Evolutionary conservation across 208 protist species (phyloP), one percentile per base, ranked within the genome.

Genomic region (Phytomonas sp.): DNA sequence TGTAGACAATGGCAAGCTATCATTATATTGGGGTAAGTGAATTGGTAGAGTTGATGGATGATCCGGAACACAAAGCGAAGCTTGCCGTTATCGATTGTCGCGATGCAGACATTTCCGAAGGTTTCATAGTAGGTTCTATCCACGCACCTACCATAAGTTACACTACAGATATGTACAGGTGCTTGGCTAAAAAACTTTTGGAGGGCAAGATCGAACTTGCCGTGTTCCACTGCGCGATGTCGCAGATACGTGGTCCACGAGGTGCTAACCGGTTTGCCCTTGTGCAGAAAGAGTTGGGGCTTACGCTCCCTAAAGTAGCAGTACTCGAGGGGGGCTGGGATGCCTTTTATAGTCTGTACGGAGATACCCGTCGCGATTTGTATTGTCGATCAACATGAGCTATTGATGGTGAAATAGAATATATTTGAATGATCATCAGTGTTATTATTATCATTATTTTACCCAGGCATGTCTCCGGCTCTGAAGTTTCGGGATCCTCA

Each of bases 141-240:
- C 80, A 85, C 59, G 70, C 80, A 30, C 84, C 89, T 15, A 84
- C 78, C 13, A 59, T 67, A 4, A 78, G 60, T 65, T 78, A 77
- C 60, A 84, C 77, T 0, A 33, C 71, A 3, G 62, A 71, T 28
- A 74, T 75, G 63, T 78, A 83, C 65, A 60, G 73, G n/a, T 64
- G 65, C 17, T 74, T 91, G 5, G 80, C 81, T 11, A 73, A 70
- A 33, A 30, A 74, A 29, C 76, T 88, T 29, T 71, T 70, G 20
- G 46, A 73, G 29, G 74, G 76, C 34, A 74, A 77, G 32, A 76
- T 72, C 29, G 76, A 70, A 29, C 34, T 80, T 17, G 84, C 62
- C 0, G 83, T 92, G 43, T 94, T 92, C 74, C 84, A 92, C 78
- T 94, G 89, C 61, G 79, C 83, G 15, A 78, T 91, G 40, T 92